These are phyloP conservation scores for Alnus glutinosa DNA, from an alignment of 306 rosid genomes.

Conservation along the genomic window DNA sequence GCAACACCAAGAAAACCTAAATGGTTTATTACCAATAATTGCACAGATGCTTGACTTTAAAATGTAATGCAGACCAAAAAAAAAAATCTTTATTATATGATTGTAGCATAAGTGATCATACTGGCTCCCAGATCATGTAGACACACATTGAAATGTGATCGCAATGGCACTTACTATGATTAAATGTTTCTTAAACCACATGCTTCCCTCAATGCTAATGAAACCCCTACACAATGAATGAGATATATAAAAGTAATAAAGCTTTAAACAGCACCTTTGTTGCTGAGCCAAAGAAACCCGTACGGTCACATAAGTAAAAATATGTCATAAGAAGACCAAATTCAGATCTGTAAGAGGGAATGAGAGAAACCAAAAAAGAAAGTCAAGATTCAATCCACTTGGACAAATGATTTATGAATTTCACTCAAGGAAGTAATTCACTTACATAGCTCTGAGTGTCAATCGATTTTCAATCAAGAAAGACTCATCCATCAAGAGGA, in stretches of 20 bases:
- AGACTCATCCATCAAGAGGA: conserved; percentile 70
- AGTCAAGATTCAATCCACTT: conserved; percentile 23
- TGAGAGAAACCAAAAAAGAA: conserved; percentile 16
- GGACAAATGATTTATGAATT: conserved; percentile 10
- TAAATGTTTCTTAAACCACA: neutral
- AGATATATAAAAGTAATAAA: conserved; percentile 16
- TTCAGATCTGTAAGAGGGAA: conserved; percentile 62
- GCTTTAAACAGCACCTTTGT: conserved; percentile 54
- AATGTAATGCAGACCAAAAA: neutral
- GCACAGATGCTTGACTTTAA: neutral
- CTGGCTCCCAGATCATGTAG: neutral
- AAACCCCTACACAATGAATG: conserved; percentile 7
- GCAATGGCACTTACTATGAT: neutral
- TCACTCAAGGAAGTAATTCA: conserved; percentile 24
- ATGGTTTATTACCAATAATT: neutral
- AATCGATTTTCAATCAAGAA: conserved; percentile 85
- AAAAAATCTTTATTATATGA: neutral
- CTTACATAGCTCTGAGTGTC: conserved; percentile 94
- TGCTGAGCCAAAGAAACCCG: conserved; percentile 72
- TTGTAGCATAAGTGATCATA: neutral
- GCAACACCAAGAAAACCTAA: neutral
- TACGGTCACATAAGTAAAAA: conserved; percentile 84
- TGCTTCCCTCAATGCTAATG: conserved; percentile 10
- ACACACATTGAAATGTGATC: neutral
- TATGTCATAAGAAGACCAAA: conserved; percentile 73